Conservation (phyloP, 345 rosid species). For the Citrus glauca region DNA sequence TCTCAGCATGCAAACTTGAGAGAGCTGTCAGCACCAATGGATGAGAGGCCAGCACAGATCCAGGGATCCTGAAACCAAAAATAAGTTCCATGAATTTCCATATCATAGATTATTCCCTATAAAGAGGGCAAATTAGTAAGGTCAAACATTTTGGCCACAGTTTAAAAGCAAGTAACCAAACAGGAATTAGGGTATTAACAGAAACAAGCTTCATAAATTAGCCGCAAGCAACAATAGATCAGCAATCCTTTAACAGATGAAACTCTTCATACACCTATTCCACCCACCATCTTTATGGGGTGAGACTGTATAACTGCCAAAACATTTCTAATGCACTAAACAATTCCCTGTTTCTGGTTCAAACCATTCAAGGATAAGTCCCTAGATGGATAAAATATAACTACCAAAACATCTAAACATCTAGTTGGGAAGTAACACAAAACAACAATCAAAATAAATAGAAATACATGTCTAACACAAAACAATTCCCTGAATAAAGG, state of each 20-base stretch:
- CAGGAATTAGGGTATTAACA: background rate
- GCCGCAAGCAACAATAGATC: background rate
- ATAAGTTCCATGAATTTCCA: constrained; percentile 7
- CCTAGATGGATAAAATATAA: background rate
- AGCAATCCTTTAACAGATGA: background rate
- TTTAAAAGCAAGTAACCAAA: background rate
- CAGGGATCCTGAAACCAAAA: constrained; percentile 73
- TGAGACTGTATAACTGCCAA: background rate
- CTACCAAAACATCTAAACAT: background rate
- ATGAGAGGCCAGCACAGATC: constrained; percentile 77
- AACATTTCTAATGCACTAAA: no score
- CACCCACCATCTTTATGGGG: background rate
- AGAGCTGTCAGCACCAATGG: constrained; percentile 89
- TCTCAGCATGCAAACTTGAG: constrained; percentile 79
- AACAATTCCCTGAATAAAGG: background rate
- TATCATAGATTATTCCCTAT: background rate
- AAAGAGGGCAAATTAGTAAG: background rate
- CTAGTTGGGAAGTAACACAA: background rate
- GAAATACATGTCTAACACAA: background rate
- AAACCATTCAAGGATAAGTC: background rate
- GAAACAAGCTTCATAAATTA: background rate
- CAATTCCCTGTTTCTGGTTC: background rate
- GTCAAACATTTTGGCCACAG: background rate
- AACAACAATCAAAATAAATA: background rate
- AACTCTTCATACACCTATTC: background rate